Base-by-base conservation (phyloP, 2,329 filamentous ascomycete genomes). In the Zalaria obscura region DNA sequence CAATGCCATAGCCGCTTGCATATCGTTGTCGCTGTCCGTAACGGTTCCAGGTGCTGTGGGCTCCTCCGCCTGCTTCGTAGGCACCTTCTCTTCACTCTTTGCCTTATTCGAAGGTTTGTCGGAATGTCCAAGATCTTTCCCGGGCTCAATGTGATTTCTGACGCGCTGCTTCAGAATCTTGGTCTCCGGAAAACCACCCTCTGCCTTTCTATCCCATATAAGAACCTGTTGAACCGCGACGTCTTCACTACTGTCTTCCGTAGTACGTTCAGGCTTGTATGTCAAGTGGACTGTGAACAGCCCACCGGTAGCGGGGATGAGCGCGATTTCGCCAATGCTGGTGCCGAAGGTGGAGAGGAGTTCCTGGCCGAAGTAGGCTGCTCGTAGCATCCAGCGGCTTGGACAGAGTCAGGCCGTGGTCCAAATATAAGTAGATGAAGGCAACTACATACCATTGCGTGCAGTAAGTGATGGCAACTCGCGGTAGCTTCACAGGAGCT, bases 171-270 rank as follows among this genome's bases (percentile, higher is more conserved):
- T 95, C 35, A 95, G 71, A 50, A 89, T 80, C 63, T 95, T 94
- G 2, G 84, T 87, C 65, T 95, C 87, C 64, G 89, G 91, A 62
- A 98, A 98, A 0, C 91, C 88, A 27, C 84, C 84, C 55, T 95
- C 80, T 3, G 63, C 57, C 59, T 87, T 93, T 47, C 91, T 75
- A 67, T 96, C 86, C 91, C 91, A 98, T 28, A 96, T 67, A 3
- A 81, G 55, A 27, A 70, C 73, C 42, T 73, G 66, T 47, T 66
- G 52, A 2, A 43, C 37, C 31, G 48, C 38, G 6, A 40, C 26
- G 10, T 36, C 28, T 18, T 41, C 11, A 26, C 25, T 29, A 9
- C 34, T 45, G 4, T 43, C 45, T 5, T 39, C 42, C 10, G 47
- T 38, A 25, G 42, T 38, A 5, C 41, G 25, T 3, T 41, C 36